Conservation (phyloP, 2,329 filamentous ascomycete species). For the Alternaria hordeiaustralica region DNA sequence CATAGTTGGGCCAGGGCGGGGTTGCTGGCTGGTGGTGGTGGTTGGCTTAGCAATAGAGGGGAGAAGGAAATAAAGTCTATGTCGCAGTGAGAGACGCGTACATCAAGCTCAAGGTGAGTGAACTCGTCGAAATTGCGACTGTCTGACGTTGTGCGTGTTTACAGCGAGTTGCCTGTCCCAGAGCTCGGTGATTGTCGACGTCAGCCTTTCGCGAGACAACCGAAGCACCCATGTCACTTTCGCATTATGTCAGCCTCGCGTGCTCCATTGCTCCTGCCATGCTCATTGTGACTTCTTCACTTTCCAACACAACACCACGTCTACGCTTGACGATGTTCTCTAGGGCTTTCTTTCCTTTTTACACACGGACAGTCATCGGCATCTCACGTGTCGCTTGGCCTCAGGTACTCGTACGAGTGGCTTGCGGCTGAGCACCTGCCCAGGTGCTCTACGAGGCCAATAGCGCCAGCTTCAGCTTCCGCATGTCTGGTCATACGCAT, state of each 20-base stretch:
- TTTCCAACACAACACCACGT: background rate
- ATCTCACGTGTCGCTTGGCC: background rate
- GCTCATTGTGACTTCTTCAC: background rate
- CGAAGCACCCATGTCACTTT: conserved; percentile 2
- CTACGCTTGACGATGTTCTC: background rate
- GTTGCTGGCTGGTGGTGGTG: conserved; percentile 19
- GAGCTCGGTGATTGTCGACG: conserved; percentile 14
- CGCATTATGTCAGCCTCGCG: conserved; percentile 8
- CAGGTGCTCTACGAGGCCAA: background rate
- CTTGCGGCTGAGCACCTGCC: background rate
- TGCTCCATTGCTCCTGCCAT: background rate
- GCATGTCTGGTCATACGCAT: conserved; percentile 2
- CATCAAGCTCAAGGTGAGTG: conserved; percentile 9
- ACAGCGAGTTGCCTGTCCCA: background rate
- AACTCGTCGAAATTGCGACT: background rate
- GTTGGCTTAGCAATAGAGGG: conserved; percentile 16
- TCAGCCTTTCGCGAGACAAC: conserved; percentile 15
- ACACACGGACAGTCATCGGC: background rate
- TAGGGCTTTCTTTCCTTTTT: background rate
- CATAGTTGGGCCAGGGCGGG: conserved; percentile 59
- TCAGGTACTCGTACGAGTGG: background rate
- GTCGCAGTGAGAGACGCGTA: conserved; percentile 1
- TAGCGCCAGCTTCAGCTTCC: conserved; percentile 5
- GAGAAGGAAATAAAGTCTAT: conserved; percentile 15
- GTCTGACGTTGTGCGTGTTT: background rate